Evolutionary conservation across 805 yeast species (phyloP), one percentile per base, ranked within the genome.

Genomic region (Hanseniaspora pseudoguilliermondii): DNA sequence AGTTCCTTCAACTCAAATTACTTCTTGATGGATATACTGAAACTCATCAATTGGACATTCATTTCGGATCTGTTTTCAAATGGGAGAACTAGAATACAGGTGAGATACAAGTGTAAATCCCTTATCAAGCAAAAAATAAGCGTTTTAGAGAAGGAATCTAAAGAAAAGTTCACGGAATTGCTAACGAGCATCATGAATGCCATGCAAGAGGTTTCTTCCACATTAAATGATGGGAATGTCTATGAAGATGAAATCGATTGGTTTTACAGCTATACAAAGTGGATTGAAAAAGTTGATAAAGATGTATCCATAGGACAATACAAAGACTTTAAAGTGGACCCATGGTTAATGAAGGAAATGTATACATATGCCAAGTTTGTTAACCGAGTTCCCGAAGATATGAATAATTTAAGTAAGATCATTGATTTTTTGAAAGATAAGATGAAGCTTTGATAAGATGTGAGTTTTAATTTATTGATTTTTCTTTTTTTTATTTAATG

Each of bases 31-130:
- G 41, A 65, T 35, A 54, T 68, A 56, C 58, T 69, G 43, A 75
- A 78, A 2, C 69, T 75, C 2, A 81, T 90, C 55, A 91, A 91
- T 66, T 91, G 97, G 97, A 90, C 97, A 0, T 72, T 81, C 5
- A 95, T 91, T 3, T 82, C 91, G 64, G 97, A 91, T 66, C 73
- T 78, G 50, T 88, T 91, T 95, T 83, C 86, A 36, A 96, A 96
- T 2, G 74, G 80, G 1, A 77, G 97, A 59, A 85, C 95, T 1
- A 76, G 97, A 62, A 90, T 91, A 60, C 97, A 91, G 69, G 90
- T 97, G 67, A 79, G 97, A 58, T 91, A 91, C 69, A 91, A 91
- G 66, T 91, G 97, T 96, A 84, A 84, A 65, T 91, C 90, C 69
- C 64, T 89, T 6, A 69, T 82, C 54, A 82, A 80, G 63, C 73